Base-by-base conservation (phyloP, 2,329 filamentous ascomycete species). In the Venturiaceae sp. region DNA sequence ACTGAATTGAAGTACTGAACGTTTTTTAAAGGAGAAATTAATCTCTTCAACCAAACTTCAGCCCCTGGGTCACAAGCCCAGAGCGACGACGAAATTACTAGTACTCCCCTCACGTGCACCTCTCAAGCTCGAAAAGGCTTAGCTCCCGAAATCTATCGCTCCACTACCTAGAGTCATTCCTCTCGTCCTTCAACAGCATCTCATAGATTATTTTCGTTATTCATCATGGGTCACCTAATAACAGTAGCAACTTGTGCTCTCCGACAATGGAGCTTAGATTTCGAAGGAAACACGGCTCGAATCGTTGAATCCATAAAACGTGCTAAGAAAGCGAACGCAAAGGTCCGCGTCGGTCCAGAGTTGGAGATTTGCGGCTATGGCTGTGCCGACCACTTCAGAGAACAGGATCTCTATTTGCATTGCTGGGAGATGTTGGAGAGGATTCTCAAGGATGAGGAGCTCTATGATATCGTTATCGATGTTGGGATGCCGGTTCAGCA, bases 401-500 rank as follows among this genome's bases (percentile, higher is more conserved):
- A 77, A 60, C 66, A 65, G 23, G 53, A 84, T 67, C 76, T 77
- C 16, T 82, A 80, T 65, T 67, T 80, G 3, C 80, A 85, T 67
- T 80, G 79, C 4, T 83, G 82, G 79, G 84, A 90, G 65, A 79
- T 82, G 70, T 75, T 87, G 0, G 75, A 74, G 11, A 72, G 76
- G 53, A 86, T 90, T 60, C 74, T 90, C 21, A 69, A 74, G 4
- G 78, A 88, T 69, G 69, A 79, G 36, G 77, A 77, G 9, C 83
- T 79, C 62, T 75, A 86, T 64, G 85, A 81, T 66, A 90, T 90
- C 64, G 75, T 89, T 21, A 72, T 88, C 23, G 83, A 86, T 66
- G 74, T 86, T 83, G 74, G 60, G n/a, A 57, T 61, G 52, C 60
- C 60, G n/a, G 36, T 61, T 19, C 28, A 34, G 30, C 60, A 61